A percentile compares a stretch with the other conserved stretches of the same genome.
Evolutionary conservation across 2,329 filamentous ascomycete genomes (phyloP).

Genomic region (Epichloe sp.): DNA sequence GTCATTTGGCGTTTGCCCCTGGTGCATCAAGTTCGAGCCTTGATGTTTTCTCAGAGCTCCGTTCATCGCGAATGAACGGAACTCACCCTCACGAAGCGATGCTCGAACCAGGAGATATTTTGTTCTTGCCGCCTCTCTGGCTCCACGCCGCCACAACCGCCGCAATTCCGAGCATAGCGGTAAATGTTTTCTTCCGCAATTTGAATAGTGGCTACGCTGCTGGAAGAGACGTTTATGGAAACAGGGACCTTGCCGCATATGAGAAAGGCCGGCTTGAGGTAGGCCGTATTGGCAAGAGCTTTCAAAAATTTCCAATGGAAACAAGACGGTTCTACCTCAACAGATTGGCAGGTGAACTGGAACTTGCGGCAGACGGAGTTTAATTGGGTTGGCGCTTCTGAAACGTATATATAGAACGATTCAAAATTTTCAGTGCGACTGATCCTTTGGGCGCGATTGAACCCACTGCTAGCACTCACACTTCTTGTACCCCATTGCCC

Average conservation of each 20-base stretch:
- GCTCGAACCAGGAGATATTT: constrained; percentile 57
- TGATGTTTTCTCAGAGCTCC: constrained; percentile 49
- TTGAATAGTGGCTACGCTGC: constrained; percentile 53
- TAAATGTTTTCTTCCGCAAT: constrained; percentile 83
- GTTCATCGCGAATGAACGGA: constrained; percentile 23
- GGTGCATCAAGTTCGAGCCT: constrained; percentile 71
- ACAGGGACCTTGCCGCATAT: constrained; percentile 72
- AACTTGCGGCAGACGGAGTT: constrained; percentile 10
- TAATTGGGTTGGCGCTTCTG: constrained; percentile 10
- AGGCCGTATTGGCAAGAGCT: constrained; percentile 49
- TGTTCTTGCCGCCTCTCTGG: constrained; percentile 78
- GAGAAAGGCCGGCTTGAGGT: constrained; percentile 68
- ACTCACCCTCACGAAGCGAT: constrained; percentile 55
- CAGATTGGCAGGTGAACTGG: constrained; percentile 57
- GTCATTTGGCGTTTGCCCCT: constrained; percentile 54
- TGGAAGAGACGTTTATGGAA: constrained; percentile 78
- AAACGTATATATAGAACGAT: background rate
- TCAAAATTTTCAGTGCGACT: too few relatives aligned
- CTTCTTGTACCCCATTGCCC: too few relatives aligned
- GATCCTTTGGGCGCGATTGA: too few relatives aligned
- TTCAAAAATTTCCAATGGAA: constrained; percentile 51
- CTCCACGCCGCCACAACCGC: constrained; percentile 58
- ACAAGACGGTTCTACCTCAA: constrained; percentile 63
- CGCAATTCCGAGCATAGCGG: constrained; percentile 52
- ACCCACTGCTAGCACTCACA: too few relatives aligned